Evolutionary conservation across 2,329 filamentous ascomycete genomes (phyloP), one percentile per base, ranked within the genome.

Genomic region (Aspergillus arachidicola): DNA sequence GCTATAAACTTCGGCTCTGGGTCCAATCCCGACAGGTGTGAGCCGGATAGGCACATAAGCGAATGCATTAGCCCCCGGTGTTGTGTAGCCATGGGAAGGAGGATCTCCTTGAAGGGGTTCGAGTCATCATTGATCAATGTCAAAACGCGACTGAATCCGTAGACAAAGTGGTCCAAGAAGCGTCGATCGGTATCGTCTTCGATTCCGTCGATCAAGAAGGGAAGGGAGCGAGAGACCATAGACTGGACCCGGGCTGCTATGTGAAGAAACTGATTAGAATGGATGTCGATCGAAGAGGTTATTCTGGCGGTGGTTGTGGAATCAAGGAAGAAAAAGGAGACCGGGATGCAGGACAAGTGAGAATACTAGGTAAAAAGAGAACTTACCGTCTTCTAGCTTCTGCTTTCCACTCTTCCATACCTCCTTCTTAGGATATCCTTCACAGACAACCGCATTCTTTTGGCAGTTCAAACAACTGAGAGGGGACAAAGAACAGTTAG

Each of bases 381-480:
- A 55, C 69, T 58, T 73, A 85, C 84, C 81, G 76, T 92, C 88
- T 80, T 91, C 89, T 38, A 87, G 85, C 73, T 85, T 90, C 76
- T 94, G 91, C 74, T 87, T 92, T 32, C 93, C 92, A 73, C 92
- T 94, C 76, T 89, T 92, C 93, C 93, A 97, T 58, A 93, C 86
- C 63, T 92, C 90, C 75, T 93, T 93, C 65, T 92, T 90, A 57
- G 92, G 91, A 73, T 96, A 97, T 14, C 93, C 93, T 78, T 96
- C 93, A 74, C 93, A 97, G 14, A 94, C 87, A 14, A 96, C 92
- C 10, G 93, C 92, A 75, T 96, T 97, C 83, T 96, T 97, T 79
- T 95, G 90, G 73, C 93, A 97, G 72, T 96, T 96, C 77, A 92
- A 84, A 61, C 67, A 76, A 41, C 74, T 76, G 62, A 14, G 32